phyloP scores from a whole-genome alignment of 768 basidiomycete genomes.

The Podaxis pistillaris region DNA sequence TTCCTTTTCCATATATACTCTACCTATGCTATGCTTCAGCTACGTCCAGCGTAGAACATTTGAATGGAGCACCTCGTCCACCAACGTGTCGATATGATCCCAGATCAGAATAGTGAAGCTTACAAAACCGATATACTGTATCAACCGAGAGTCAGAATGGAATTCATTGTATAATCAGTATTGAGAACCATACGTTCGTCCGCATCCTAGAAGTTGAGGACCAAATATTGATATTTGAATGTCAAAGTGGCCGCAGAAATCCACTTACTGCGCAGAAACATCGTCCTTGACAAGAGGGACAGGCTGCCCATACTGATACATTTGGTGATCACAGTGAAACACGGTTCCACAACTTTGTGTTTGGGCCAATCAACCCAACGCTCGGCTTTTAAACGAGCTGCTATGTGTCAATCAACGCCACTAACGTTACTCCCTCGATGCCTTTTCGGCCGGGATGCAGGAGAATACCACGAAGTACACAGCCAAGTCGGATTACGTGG shows the following conservation, averaged over 20 bases:
- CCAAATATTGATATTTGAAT: not conserved
- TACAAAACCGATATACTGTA: conserved; percentile 48
- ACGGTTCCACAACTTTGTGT: not conserved
- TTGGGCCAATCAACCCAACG: no score
- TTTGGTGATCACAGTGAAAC: not conserved
- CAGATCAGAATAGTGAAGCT: conserved; percentile 50
- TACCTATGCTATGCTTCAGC: conserved; percentile 28
- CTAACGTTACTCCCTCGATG: not conserved
- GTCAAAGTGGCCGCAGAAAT: not conserved
- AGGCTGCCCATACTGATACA: not conserved
- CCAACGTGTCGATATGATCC: conserved; percentile 53
- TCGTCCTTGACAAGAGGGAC: conserved; percentile 17
- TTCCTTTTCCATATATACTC: conserved; percentile 52
- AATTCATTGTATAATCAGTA: not conserved
- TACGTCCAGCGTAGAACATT: not conserved
- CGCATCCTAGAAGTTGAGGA: conserved; percentile 17
- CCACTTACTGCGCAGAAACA: conserved; percentile 21
- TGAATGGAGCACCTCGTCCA: conserved; percentile 33
- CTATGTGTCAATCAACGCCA: not conserved
- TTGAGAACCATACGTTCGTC: conserved; percentile 21
- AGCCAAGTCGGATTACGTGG: not conserved
- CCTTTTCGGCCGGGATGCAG: not conserved
- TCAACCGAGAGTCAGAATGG: not conserved
- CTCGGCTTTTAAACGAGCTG: no score
- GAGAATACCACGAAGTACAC: not conserved